Percentiles rank a stretch among this genome's conserved stretches.
Evolutionary conservation across 2,329 filamentous ascomycete species (phyloP).

Genomic region (Setomelanomma holmii): DNA sequence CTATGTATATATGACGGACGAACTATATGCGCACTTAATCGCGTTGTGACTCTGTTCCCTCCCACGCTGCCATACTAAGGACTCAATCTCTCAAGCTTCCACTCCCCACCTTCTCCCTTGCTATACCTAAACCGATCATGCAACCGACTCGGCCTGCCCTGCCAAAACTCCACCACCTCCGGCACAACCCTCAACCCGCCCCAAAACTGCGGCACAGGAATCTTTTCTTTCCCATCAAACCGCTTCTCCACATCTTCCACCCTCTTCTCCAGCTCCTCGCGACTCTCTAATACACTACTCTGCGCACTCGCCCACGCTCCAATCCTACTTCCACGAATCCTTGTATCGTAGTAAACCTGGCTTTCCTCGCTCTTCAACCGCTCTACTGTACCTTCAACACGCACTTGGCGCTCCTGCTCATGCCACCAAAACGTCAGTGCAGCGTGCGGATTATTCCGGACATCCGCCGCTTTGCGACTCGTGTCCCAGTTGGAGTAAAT

Average conservation of each 20-base stretch:
- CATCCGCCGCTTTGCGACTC: constrained; percentile 71
- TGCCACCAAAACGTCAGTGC: constrained; percentile 92
- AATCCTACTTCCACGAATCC: constrained; percentile 80
- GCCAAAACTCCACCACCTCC: constrained; percentile 92
- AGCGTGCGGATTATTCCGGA: constrained; percentile 77
- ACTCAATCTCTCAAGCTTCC: constrained; percentile 76
- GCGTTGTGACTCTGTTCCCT: not conserved
- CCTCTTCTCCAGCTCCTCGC: constrained; percentile 76
- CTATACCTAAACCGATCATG: constrained; percentile 95
- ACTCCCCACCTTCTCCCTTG: constrained; percentile 63
- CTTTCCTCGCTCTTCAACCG: constrained; percentile 74
- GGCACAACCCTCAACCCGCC: constrained; percentile 87
- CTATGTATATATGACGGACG: not conserved
- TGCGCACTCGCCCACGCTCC: constrained; percentile 95
- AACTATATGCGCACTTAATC: not conserved
- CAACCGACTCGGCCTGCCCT: constrained; percentile 85
- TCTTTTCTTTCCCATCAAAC: constrained; percentile 78
- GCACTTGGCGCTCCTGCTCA: constrained; percentile 83
- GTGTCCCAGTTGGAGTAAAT: constrained; percentile 94
- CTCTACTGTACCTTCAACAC: constrained; percentile 80
- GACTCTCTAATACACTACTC: constrained; percentile 75
- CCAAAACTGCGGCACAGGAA: constrained; percentile 94
- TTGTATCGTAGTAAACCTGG: constrained; percentile 68
- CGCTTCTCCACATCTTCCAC: constrained; percentile 77
- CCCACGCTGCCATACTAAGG: constrained; percentile 56